Base-by-base conservation (phyloP, 148 eudicot species). In the Fallopia convolvulus region DNA sequence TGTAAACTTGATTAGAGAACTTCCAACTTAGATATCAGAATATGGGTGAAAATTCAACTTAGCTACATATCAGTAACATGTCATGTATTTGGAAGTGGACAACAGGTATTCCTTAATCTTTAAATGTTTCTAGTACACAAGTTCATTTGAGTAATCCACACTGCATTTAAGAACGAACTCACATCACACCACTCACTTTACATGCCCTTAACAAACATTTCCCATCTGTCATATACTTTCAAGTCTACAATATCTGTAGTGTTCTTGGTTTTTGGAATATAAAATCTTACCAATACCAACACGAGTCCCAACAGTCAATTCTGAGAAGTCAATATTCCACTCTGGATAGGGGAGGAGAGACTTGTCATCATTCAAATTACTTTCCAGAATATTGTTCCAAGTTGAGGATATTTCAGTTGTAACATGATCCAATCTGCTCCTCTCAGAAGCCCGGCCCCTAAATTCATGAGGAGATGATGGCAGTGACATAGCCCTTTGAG, bases 321-420 rank as follows among this genome's bases (percentile, higher is more conserved):
- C 99, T 70, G 92, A 86, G 84, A 84, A 95, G 77, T 95, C 97
- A 81, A 95, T 95, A 79, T 95, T 90, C 99, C 99, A 95, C 80
- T 92, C 99, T 70, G 85, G 90, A 77, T 80, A 95, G 73, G 99
- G 97, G 68, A 95, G 85, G 60, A 95, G 83, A 52, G 90, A 90
- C 80, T 85, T 86, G 78, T 90, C 90, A 58, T 85, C 84, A 83
- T 90, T 89, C 90, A 87, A 84, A 63, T 89, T 89, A 18, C 86
- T 84, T 76, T 88, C 90, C 82, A 95, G 80, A 78, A 92, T 84
- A 70, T 82, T 92, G 76, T 88, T 89, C 97, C 97, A 95, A 17
- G 91, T 81, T 66, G 87, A 81, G 70, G 90, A 89, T 86, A 85
- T 86, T 81, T 89, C 91, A 82, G 74, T 86, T 66, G 78, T 75